phyloP scores from a whole-genome alignment of 768 basidiomycete genomes.

The Phanerodontia chrysosporium region DNA sequence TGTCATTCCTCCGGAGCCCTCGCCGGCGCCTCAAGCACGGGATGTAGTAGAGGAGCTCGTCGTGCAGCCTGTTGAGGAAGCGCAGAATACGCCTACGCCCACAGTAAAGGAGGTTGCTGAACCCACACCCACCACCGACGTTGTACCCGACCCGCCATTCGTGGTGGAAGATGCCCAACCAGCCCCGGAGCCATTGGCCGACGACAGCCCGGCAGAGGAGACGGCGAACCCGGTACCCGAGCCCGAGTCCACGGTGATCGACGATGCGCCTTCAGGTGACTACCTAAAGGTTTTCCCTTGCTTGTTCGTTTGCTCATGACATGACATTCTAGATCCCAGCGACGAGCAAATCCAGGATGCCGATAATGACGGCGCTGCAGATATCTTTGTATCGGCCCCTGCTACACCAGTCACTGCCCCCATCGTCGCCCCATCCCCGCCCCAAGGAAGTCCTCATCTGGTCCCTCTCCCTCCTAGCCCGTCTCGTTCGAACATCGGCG shows the following conservation, averaged over 20 bases:
- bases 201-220: too few relatives aligned
- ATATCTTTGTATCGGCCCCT: not conserved
- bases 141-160: too few relatives aligned
- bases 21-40: not conserved
- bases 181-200: not conserved
- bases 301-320: not conserved
- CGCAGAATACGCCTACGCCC: not conserved
- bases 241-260: not conserved
- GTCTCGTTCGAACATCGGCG: not conserved
- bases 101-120: not conserved
- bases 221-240: too few relatives aligned
- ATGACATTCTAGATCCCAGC: too few relatives aligned
- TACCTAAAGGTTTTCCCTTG: too few relatives aligned
- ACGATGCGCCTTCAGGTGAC: not conserved
- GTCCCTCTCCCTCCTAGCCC: slow-evolving; percentile 2
- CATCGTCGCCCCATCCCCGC: not conserved
- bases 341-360: too few relatives aligned
- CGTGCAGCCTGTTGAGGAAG: not conserved
- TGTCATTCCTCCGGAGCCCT: not conserved
- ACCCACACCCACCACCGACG: not conserved
- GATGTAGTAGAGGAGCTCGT: not conserved
- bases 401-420: not conserved
- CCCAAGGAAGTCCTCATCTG: not conserved
- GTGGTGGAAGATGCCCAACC: too few relatives aligned
- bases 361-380: too few relatives aligned